These are phyloP conservation scores for Mayamaea pseudoterrestris DNA, from an alignment of 108 stramenopile species.

Conservation along the genomic window DNA sequence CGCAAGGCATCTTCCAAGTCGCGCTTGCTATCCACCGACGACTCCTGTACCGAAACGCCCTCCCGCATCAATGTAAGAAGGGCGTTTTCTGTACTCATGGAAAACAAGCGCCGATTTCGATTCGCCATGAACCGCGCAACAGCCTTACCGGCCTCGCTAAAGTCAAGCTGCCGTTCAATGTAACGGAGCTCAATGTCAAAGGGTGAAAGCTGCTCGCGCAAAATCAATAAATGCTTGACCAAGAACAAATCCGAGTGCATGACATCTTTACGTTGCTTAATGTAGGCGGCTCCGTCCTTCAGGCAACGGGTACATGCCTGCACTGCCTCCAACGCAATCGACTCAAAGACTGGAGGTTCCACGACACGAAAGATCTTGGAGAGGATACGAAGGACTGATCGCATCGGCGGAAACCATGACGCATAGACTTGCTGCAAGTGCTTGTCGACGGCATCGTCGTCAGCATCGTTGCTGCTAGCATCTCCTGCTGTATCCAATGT, in stretches of 20 bases:
- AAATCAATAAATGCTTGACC: constrained; percentile 32
- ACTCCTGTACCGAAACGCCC: constrained; percentile 75
- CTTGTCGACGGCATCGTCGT: constrained; percentile 41
- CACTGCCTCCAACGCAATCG: constrained; percentile 72
- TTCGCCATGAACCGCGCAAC: constrained; percentile 79
- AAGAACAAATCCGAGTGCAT: constrained; percentile 82
- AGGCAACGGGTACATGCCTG: constrained; percentile 75
- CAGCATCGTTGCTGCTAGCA: background rate
- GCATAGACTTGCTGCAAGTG: constrained; percentile 69
- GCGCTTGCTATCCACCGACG: constrained; percentile 79
- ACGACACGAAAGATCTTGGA: constrained; percentile 88
- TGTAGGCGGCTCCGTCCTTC: constrained; percentile 59
- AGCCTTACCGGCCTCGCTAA: constrained; percentile 76
- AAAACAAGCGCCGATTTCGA: constrained; percentile 77
- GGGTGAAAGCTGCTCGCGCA: constrained; percentile 87
- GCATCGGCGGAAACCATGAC: constrained; percentile 88
- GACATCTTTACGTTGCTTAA: constrained; percentile 33
- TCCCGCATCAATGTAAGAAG: constrained; percentile 75
- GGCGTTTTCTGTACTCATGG: constrained; percentile 81
- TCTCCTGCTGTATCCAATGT: constrained; percentile 7
- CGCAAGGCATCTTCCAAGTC: constrained; percentile 83
- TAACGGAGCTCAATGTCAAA: constrained; percentile 85
- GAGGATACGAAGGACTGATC: constrained; percentile 69
- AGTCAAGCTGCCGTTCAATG: constrained; percentile 83
- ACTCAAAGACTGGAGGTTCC: constrained; percentile 86